Evolutionary conservation across 2,329 filamentous ascomycete species (phyloP), one percentile per base, ranked within the genome.

Genomic region (Penicillium brasilianum): DNA sequence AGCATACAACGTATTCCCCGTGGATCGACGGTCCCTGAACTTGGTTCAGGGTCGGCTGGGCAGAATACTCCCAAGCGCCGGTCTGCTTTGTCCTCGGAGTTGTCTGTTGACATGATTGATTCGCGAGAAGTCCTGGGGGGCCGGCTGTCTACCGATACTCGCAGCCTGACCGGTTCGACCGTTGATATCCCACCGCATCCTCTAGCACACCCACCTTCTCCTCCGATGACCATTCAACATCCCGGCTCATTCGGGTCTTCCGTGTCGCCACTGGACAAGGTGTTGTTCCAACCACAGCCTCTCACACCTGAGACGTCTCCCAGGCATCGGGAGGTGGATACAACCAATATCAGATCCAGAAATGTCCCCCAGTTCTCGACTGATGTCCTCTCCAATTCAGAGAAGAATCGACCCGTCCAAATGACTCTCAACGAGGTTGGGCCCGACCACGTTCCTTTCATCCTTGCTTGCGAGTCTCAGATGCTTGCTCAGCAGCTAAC

Each of bases 401-500:
- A 77, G 60, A 64, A 61, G 22, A 55, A 69, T n/a, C 66, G 62
- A n/a, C 59, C 61, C 28, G 30, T 61, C 11, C 64, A 62, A 43
- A 59, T 46, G 8, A 57, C 58, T 11, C 37, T 58, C 30, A 62
- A 55, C 53, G 62, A 53, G 16, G 37, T 61, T 50, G 57, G 69
- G 43, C 60, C 72, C 30, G 72, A 78, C 9, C 87, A 89, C 71
- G 75, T 88, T 22, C 86, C 87, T 0, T 89, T 89, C 68, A 77
- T 89, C 30, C 78, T 89, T n/a, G 84, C 85, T 0, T 87, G 85
- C 60, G 85, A 87, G 67, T 87, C 87, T 2, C 82, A 85, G 60
- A 71, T 83, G 4, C 79, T 89, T 55, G 86, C 87, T 2, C 83
- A 88, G 69, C 87, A 89, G 69, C 81, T 89, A 60, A 89, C 86